Evolutionary conservation across 2,329 filamentous ascomycete genomes (phyloP).

Genomic region (Cladosporium velox): DNA sequence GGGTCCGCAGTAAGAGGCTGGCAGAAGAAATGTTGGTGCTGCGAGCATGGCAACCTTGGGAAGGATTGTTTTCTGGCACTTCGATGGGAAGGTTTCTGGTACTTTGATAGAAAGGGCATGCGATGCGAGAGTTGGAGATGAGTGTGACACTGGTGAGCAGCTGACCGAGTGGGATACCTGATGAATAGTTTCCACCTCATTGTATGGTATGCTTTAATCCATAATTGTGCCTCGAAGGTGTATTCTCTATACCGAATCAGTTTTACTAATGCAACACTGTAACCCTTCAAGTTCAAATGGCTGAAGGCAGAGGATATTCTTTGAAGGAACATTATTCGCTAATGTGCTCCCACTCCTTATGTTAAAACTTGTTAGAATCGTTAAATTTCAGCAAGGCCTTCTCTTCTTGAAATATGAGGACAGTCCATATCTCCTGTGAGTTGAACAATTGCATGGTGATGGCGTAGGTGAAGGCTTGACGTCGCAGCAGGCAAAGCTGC

Average conservation of each 20-base stretch:
- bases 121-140: not conserved
- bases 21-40: not conserved
- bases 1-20: not conserved
- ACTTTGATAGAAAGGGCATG: not conserved
- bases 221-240: not conserved
- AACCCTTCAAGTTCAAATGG: not conserved
- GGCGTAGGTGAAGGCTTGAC: not conserved
- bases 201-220: not conserved
- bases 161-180: not conserved
- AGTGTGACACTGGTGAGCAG: not conserved
- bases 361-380: not conserved
- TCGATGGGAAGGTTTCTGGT: too few relatives aligned
- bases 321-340: not conserved
- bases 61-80: too few relatives aligned
- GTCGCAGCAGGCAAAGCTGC: constrained; percentile 5
- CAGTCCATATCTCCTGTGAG: not conserved
- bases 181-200: not conserved
- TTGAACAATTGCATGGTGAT: not conserved
- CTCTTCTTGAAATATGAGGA: not conserved
- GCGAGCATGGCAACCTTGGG: too few relatives aligned
- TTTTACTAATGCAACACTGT: not conserved
- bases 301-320: not conserved
- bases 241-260: not conserved
- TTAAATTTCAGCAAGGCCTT: not conserved
- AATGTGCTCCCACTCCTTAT: not conserved